Base-by-base conservation (phyloP, 305 asterid species). In the Solanum hybrid region DNA sequence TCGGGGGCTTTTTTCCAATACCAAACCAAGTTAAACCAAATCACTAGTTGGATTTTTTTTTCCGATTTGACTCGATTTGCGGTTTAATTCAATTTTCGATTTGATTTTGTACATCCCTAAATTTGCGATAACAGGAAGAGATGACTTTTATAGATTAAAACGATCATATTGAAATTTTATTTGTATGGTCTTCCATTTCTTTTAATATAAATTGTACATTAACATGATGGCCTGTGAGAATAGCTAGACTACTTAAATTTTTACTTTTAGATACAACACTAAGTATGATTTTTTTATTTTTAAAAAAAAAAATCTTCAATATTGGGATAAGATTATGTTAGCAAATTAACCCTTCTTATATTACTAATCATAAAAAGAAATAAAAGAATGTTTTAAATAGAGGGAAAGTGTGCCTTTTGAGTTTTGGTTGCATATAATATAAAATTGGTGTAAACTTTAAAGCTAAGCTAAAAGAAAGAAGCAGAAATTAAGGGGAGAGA, bases 381-480 rank as follows among this genome's bases (percentile, higher is more conserved):
- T 11, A 26, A 71, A 8, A 13, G 24, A 6, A 6, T 29, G 24
- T 81, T 40, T 26, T 42, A 28, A 82, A 31, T 84, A 29, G 87
- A 46, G 31, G 35, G 39, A 5, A 46, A 14, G 28, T 26, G 8
- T n/a, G 42, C 11, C 18, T 84, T 84, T 31, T 6, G 73, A 28
- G 71, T 28, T 22, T 24, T 40, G 8, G 86, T 35, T 36, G 33
- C 22, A 24, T 80, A 24, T 13, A 61, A 36, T n/a, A 28, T 57
- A 57, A 57, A 6, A 57, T 42, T 80, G 88, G 76, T 20, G 91
- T 74, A 89, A 88, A 87, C 92, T 90, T 92, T 76, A 42, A 92
- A 90, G 91, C 89, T 79, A 90, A 89, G 91, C 89, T 80, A 92
- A 89, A 57, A 33, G 36, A 83, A 82, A 20, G 80, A 24, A 31